Evolutionary conservation across 169 alveolate species (phyloP).

Genomic region (Plasmodium blacklocki): DNA sequence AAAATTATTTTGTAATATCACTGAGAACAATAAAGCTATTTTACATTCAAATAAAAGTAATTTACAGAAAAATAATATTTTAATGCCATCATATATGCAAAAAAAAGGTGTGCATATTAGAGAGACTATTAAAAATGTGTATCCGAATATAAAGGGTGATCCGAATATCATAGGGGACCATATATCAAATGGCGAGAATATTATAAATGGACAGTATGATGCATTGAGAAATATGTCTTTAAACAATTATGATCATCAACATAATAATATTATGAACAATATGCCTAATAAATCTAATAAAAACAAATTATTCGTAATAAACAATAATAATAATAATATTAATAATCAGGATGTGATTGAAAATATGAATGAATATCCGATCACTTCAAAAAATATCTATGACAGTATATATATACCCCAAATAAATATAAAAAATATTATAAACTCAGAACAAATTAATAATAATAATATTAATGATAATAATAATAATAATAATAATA

Average conservation of each 20-base stretch:
- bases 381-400: conserved; percentile 71
- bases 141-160: too few species aligned
- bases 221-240: background rate
- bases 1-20: conserved; percentile 32
- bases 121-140: too few species aligned
- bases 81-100: background rate
- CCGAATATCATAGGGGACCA: background rate
- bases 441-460: background rate
- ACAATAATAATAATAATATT: background rate
- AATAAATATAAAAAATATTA: conserved; percentile 43
- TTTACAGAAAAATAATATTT: too few species aligned
- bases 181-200: background rate
- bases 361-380: conserved; percentile 53
- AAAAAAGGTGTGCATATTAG: background rate
- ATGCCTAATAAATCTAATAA: conserved; percentile 11
- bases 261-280: conserved; percentile 1
- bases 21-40: conserved; percentile 26
- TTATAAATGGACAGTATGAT: background rate
- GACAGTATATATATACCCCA: conserved; percentile 77
- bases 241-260: conserved; percentile 2
- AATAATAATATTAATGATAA: background rate
- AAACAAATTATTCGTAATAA: conserved; percentile 13
- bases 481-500: background rate
- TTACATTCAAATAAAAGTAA: conserved; percentile 6
- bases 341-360: conserved; percentile 16